Conservation (phyloP, 2,329 filamentous ascomycete genomes). For the Aspergillus sp. region DNA sequence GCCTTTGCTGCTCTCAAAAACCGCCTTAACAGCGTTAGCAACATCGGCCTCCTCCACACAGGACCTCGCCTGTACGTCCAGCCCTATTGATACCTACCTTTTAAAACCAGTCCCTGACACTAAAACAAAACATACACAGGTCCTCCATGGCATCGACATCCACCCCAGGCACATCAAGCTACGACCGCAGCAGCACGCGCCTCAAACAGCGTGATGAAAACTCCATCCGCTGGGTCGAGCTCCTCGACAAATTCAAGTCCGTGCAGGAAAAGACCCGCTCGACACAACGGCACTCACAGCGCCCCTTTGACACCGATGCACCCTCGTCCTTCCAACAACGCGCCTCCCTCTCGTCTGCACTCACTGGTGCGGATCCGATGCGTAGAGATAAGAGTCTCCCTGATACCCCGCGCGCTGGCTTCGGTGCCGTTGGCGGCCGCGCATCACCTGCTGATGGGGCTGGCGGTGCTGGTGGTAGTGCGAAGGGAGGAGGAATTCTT, state of each 20-base stretch:
- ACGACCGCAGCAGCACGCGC: constrained; percentile 70
- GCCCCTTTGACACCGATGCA: constrained; percentile 20
- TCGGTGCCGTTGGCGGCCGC: constrained; percentile 16
- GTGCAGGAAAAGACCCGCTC: constrained; percentile 81
- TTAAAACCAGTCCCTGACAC: background rate
- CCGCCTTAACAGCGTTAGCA: constrained; percentile 91
- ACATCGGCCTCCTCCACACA: constrained; percentile 91
- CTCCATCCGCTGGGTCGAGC: constrained; percentile 84
- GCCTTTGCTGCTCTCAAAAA: constrained; percentile 97
- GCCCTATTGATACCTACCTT: constrained; percentile 13
- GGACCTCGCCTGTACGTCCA: constrained; percentile 71
- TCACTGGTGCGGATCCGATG: constrained; percentile 29
- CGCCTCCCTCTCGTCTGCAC: constrained; percentile 32
- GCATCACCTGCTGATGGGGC: constrained; percentile 38
- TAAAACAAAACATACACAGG: constrained; percentile 12
- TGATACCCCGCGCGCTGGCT: constrained; percentile 31
- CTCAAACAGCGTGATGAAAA: constrained; percentile 76
- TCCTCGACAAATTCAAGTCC: constrained; percentile 89
- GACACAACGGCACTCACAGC: constrained; percentile 44
- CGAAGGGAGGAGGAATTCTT: constrained; percentile 24
- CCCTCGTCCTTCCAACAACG: constrained; percentile 49
- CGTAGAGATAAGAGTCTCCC: constrained; percentile 34
- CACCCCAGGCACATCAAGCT: constrained; percentile 56
- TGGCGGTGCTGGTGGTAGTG: background rate
- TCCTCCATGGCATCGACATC: constrained; percentile 10